Base-by-base conservation (phyloP, 2,329 filamentous ascomycete genomes). In the Paracamarosporium sp. region DNA sequence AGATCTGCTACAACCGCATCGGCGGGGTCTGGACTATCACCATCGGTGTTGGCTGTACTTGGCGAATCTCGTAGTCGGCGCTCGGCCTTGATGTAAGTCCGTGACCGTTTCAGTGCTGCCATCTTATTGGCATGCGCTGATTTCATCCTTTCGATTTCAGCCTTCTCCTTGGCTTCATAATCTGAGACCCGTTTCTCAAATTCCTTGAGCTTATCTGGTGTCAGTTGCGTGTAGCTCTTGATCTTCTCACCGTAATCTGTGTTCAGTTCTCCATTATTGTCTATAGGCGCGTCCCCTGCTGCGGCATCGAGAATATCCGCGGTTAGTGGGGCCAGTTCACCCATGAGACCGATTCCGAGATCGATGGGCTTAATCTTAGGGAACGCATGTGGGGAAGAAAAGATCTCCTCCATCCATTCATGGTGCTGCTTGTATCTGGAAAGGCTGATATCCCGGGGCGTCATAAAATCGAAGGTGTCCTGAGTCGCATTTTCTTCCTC, bases 381-480 rank as follows among this genome's bases (percentile, higher is more conserved):
- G 60, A 94, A 90, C 24, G 90, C 85, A 72, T 97, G 97, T 0
- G 93, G 92, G 1, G 94, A 98, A 0, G 91, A 92, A 53, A 98
- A 86, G 27, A 99, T 89, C 78, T 99, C 94, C 72, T 98, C 95
- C 92, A 99, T 97, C 95, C 94, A 98, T 75, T 97, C 92, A 70
- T 99, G 94, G 69, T 99, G 96, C 72, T 97, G 93, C 73, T 90
- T 90, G 76, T 97, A 99, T 54, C 95, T 87, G 62, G 88, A 87
- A 59, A 92, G 82, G 66, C 93, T 96, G 60, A 99, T 90, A 62
- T 99, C 95, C 41, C 93, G 86, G 3, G 93, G 93, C 0, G 92
- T 94, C 61, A 97, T 82, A 62, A 92, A 87, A 72, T 99, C 95
- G 69, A 99, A 92, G 73, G 93, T 85, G 75, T 99, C 95, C 20